Evolutionary conservation across 75 land plant genomes (phyloP).

Genomic region (Gnetum montanum): DNA sequence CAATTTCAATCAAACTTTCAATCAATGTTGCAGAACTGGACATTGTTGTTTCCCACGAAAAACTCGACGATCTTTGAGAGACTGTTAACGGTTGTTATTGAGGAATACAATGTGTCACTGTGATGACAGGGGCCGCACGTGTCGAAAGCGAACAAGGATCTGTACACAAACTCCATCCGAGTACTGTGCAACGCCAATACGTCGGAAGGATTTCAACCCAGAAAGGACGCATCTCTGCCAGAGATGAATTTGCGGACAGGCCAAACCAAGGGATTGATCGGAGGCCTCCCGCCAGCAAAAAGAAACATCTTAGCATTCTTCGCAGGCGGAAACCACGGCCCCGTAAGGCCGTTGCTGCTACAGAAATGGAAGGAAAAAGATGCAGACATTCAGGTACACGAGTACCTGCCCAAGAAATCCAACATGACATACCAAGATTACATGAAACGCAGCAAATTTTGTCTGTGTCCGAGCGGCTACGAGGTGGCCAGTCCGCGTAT

Average conservation of each 20-base stretch:
- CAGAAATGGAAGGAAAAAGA: constrained; percentile 44
- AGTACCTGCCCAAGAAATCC: constrained; percentile 21
- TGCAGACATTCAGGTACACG: constrained; percentile 27
- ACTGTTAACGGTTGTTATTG: no score
- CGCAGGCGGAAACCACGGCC: constrained; percentile 56
- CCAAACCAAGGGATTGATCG: constrained; percentile 8
- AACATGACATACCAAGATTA: constrained; percentile 22
- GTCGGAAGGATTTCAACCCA: constrained; percentile 58
- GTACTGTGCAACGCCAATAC: constrained; percentile 67
- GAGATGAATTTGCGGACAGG: constrained; percentile 45
- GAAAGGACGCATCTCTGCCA: constrained; percentile 49
- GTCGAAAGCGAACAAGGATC: constrained; percentile 19
- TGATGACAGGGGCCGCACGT: constrained; percentile 36
- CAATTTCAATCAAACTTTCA: no score
- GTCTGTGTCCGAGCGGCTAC: constrained; percentile 62
- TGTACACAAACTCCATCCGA: constrained; percentile 34
- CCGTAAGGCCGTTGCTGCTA: constrained; percentile 38
- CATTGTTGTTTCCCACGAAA: no score
- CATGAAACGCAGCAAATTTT: constrained; percentile 49
- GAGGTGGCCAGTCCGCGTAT: constrained; percentile 72
- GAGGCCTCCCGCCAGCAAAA: constrained; percentile 29
- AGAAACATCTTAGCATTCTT: constrained; percentile 51
- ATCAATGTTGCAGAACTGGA: no score
- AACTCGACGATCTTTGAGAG: no score
- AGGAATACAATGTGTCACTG: no score